Evolutionary conservation across 164 flowering plant species (phyloP).

Genomic region (Vitis cinerea): DNA sequence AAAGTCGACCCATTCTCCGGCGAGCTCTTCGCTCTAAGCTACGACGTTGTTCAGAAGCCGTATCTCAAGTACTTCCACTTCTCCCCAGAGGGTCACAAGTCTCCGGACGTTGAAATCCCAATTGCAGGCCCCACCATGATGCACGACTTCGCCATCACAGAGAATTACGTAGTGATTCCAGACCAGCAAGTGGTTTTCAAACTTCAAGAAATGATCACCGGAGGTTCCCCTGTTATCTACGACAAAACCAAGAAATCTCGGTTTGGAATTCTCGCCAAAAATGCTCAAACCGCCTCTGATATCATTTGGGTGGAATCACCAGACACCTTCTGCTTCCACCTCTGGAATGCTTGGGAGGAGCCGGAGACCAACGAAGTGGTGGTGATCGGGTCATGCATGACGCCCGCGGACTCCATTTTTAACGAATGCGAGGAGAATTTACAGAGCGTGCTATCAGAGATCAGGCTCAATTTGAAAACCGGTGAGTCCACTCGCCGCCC

Average conservation of each 20-base stretch:
- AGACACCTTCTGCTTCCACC: conserved; percentile 38
- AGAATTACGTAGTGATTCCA: conserved; percentile 39
- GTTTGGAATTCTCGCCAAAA: conserved; percentile 29
- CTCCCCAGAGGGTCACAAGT: conserved; percentile 26
- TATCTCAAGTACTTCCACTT: conserved; percentile 33
- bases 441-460: conserved; percentile 32
- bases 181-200: conserved; percentile 45
- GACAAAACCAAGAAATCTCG: conserved; percentile 32
- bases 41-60: conserved; percentile 33
- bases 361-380: conserved; percentile 34
- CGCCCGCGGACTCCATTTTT: conserved; percentile 40
- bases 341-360: conserved; percentile 46
- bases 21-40: conserved; percentile 35
- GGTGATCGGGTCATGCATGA: conserved; percentile 42
- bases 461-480: conserved; percentile 29
- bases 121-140: conserved; percentile 31
- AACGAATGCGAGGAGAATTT: conserved; percentile 35
- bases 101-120: conserved; percentile 36
- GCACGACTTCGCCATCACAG: conserved; percentile 43
- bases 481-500: conserved; percentile 35
- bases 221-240: conserved; percentile 37
- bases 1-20: conserved; percentile 31
- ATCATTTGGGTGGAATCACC: conserved; percentile 33
- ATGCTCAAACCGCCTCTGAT: conserved; percentile 14
- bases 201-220: conserved; percentile 32